Base-by-base conservation (phyloP, 345 rosid species). In the Citrus hindsii region DNA sequence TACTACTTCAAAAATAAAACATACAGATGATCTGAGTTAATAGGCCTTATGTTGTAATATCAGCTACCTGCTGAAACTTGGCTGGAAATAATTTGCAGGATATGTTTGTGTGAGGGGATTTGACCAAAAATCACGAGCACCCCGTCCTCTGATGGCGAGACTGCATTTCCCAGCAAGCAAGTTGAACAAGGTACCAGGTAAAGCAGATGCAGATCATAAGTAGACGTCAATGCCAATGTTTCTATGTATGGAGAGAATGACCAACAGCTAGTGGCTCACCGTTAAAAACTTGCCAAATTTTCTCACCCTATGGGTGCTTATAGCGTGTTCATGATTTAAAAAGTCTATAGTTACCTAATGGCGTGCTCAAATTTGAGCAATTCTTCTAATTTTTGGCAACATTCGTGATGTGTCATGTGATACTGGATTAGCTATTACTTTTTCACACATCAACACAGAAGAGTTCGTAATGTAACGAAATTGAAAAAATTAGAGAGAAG, bases 51-150 rank as follows among this genome's bases (percentile, higher is more conserved):
- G 13, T 48, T 48, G 6, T 19, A 46, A 27, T 53, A 46, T 42
- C 77, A 42, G 38, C 66, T 40, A n/a, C 2, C 7, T 9, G 64
- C 70, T 72, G 66, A 69, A 64, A 46, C 21, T 51, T 63, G 48
- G 9, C 56, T 55, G 74, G 75, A 85, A 69, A 68, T 64, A 28
- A 53, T 74, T 40, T 86, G 86, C 95, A 97, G 98, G 98, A 60
- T 94, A 80, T 74, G 94, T 97, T 69, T 97, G 98, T 72, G 95
- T 94, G 32, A 87, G 99, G 70, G 99, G 99, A 58, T 93, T 97
- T 64, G 98, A 97, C 66, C 83, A 86, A 33, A 74, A 86, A 73
- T 76, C 88, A 61, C 79, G 93, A 56, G 98, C 89, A 67, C 97
- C 98, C 7, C 88, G 85, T 16, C 99, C 98, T 19, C 86, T 97